Percentiles rank a stretch among this genome's conserved stretches.
Evolutionary conservation across 805 yeast genomes (phyloP).

Genomic region (Kodamaea nitidulidarum): DNA sequence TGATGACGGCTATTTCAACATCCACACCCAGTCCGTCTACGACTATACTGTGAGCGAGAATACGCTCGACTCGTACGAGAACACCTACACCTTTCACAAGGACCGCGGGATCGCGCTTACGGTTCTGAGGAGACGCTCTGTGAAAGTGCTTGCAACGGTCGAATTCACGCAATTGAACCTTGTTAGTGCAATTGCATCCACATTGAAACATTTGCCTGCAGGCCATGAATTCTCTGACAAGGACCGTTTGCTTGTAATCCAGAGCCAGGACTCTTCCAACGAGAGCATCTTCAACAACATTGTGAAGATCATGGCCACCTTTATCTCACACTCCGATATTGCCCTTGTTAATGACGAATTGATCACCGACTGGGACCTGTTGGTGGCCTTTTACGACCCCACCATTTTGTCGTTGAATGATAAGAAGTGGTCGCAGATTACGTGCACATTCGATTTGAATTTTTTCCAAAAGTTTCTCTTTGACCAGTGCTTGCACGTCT

Average conservation of each 20-base stretch:
- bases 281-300: constrained; percentile 29
- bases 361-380: constrained; percentile 6
- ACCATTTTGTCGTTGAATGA: constrained; percentile 29
- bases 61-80: constrained; percentile 17
- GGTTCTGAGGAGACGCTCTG: constrained; percentile 17
- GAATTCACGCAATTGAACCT: constrained; percentile 49
- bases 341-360: constrained; percentile 15
- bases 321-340: constrained; percentile 30
- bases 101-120: constrained; percentile 37
- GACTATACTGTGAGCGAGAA: constrained; percentile 4
- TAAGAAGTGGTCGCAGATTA: constrained; percentile 15
- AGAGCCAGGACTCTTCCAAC: constrained; percentile 12
- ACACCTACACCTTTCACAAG: constrained; percentile 29
- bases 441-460: constrained; percentile 9
- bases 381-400: constrained; percentile 18
- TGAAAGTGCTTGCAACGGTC: constrained; percentile 14
- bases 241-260: constrained; percentile 23
- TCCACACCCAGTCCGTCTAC: constrained; percentile 2
- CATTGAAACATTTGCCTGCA: constrained; percentile 44
- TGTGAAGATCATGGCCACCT: constrained; percentile 36
- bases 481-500: constrained; percentile 37
- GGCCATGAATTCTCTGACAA: constrained; percentile 28
- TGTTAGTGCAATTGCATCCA: constrained; percentile 51
- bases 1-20: background rate
- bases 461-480: constrained; percentile 19